phyloP scores from a whole-genome alignment of 2,329 filamentous ascomycete genomes.

The Fusarium napiforme region DNA sequence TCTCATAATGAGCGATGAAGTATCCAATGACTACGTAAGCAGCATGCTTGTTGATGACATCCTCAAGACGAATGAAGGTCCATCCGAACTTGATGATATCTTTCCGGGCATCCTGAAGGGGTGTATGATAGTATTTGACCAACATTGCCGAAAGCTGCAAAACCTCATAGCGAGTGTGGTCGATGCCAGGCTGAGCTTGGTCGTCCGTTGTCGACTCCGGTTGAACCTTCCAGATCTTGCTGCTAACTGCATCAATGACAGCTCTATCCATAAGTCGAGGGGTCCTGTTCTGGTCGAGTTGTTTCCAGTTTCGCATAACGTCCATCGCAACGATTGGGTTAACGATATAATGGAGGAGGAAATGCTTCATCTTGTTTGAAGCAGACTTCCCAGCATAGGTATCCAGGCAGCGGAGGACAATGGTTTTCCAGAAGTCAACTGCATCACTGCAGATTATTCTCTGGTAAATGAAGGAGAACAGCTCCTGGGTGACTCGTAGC shows the following conservation, averaged over 20 bases:
- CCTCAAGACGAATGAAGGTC: constrained; percentile 98
- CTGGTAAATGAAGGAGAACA: constrained; percentile 86
- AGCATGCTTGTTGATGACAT: constrained; percentile 98
- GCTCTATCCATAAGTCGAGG: constrained; percentile 84
- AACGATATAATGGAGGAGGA: constrained; percentile 88
- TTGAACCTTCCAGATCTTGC: constrained; percentile 93
- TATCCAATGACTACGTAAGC: constrained; percentile 97
- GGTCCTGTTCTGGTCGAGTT: constrained; percentile 63
- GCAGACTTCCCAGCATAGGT: constrained; percentile 82
- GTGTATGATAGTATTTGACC: constrained; percentile 91
- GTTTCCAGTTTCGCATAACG: constrained; percentile 83
- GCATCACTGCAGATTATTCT: constrained; percentile 86
- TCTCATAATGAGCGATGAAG: constrained; percentile 97
- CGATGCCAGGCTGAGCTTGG: constrained; percentile 83
- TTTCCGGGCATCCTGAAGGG: constrained; percentile 91
- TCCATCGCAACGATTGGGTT: constrained; percentile 98
- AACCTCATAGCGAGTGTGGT: constrained; percentile 95
- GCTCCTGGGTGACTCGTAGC: constrained; percentile 77
- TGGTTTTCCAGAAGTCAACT: constrained; percentile 84
- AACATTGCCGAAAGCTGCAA: constrained; percentile 94
- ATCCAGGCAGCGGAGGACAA: constrained; percentile 88
- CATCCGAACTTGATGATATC: constrained; percentile 99
- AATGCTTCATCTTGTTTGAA: constrained; percentile 91
- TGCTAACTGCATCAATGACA: constrained; percentile 90
- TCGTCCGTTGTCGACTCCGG: constrained; percentile 86